These are phyloP conservation scores for Trichophyton simii DNA, from an alignment of 2,329 filamentous ascomycete genomes.

Conservation along the genomic window DNA sequence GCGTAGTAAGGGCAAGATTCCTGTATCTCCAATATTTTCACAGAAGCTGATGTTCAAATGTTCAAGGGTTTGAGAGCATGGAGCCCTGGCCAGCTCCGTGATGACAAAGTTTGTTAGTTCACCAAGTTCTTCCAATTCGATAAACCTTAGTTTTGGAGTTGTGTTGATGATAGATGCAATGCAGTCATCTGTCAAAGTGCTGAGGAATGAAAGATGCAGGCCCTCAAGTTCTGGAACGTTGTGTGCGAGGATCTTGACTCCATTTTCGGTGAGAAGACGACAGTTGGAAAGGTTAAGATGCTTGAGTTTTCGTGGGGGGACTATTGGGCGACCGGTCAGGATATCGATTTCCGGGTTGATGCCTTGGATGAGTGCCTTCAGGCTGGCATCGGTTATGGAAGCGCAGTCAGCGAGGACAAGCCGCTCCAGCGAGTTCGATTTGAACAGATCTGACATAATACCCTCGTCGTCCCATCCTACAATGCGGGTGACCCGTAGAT, in stretches of 20 bases:
- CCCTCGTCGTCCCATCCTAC: slow-evolving; percentile 62
- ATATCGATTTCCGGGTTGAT: slow-evolving; percentile 65
- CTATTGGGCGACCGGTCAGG: slow-evolving; percentile 61
- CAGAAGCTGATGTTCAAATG: slow-evolving; percentile 87
- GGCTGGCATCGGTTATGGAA: slow-evolving; percentile 61
- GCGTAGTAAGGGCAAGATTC: slow-evolving; percentile 72
- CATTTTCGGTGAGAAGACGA: slow-evolving; percentile 55
- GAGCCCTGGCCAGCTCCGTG: slow-evolving; percentile 60
- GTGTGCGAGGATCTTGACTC: slow-evolving; percentile 58
- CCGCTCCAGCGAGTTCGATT: slow-evolving; percentile 69
- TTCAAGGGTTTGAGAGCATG: slow-evolving; percentile 57
- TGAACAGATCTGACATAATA: slow-evolving; percentile 62
- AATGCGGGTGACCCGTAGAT: slow-evolving; percentile 72
- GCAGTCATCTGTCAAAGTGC: slow-evolving; percentile 58
- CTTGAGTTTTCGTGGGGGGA: slow-evolving; percentile 63
- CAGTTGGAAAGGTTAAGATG: slow-evolving; percentile 81
- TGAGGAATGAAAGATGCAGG: slow-evolving; percentile 68
- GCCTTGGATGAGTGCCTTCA: slow-evolving; percentile 65
- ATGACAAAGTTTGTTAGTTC: slow-evolving; percentile 64
- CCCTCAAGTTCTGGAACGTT: slow-evolving; percentile 70
- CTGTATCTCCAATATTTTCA: slow-evolving; percentile 67
- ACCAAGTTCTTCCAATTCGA: slow-evolving; percentile 79
- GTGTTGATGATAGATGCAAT: slow-evolving; percentile 62
- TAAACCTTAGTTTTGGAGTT: slow-evolving; percentile 63
- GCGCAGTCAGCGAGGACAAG: slow-evolving; percentile 69